These are phyloP conservation scores for Ettlia oleoabundans DNA, from an alignment of 139 green algal species.

Conservation along the genomic window DNA sequence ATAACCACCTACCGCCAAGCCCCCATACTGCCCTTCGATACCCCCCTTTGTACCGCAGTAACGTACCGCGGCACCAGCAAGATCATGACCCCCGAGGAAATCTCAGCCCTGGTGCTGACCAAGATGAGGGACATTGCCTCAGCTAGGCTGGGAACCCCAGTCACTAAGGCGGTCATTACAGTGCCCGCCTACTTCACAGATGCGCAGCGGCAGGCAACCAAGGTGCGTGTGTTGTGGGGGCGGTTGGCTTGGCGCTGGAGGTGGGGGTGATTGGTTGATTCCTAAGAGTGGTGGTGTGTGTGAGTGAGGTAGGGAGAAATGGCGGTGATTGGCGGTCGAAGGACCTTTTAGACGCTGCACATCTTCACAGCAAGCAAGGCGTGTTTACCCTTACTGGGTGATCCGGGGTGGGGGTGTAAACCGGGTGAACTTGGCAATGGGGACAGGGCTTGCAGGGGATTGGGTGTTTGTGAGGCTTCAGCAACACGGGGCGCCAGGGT, in stretches of 20 bases:
- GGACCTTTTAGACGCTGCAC: too few species aligned
- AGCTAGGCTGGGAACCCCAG: neutral
- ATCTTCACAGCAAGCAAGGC: too few species aligned
- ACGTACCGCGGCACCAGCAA: conserved; percentile 95
- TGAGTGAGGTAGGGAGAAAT: too few species aligned
- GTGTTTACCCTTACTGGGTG: too few species aligned
- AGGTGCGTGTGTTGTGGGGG: conserved; percentile 61
- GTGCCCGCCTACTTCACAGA: conserved; percentile 99
- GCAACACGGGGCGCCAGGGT: too few species aligned
- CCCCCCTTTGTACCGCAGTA: conserved; percentile 61
- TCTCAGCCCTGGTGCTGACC: conserved; percentile 95
- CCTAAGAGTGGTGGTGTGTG: too few species aligned
- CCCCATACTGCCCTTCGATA: neutral
- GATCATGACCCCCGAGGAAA: conserved; percentile 94
- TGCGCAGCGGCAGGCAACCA: conserved; percentile 96
- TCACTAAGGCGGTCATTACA: conserved; percentile 20
- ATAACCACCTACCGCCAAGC: neutral
- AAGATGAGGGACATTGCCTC: conserved; percentile 98
- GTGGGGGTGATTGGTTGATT: too few species aligned
- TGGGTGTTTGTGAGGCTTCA: too few species aligned
- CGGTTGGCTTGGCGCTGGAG: neutral
- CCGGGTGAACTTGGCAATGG: too few species aligned
- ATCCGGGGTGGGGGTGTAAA: too few species aligned
- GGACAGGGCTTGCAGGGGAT: too few species aligned
- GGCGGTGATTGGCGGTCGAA: too few species aligned